Percentiles rank a stretch among this genome's conserved stretches.
These are phyloP conservation scores for Luvunga scandens DNA, from an alignment of 345 rosid species.

Conservation along the genomic window DNA sequence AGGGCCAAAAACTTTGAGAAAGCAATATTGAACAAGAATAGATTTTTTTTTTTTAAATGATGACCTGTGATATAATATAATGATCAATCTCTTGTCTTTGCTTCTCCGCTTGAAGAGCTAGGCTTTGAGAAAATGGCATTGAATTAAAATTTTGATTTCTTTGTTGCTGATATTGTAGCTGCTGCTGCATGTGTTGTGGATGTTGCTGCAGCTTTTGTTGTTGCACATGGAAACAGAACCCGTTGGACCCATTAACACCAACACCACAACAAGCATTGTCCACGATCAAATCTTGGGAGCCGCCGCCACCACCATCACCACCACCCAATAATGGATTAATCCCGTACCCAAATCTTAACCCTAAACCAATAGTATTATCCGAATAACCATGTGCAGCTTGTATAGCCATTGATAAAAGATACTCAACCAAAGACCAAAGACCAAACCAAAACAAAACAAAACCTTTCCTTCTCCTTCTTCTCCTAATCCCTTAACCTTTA, in stretches of 20 bases:
- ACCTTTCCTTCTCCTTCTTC: neutral
- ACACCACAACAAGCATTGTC: conserved; percentile 20
- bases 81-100: conserved; percentile 65
- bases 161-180: conserved; percentile 26
- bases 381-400: conserved; percentile 65
- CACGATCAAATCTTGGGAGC: conserved; percentile 40
- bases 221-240: conserved; percentile 20
- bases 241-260: conserved; percentile 24
- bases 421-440: conserved; percentile 1
- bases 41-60: neutral
- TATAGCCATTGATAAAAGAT: conserved; percentile 49
- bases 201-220: conserved; percentile 30
- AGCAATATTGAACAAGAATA: too few relatives aligned
- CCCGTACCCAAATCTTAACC: neutral
- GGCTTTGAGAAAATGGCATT: conserved; percentile 12
- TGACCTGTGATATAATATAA: conserved; percentile 64
- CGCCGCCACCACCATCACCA: conserved; percentile 1
- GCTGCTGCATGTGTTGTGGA: conserved; percentile 31
- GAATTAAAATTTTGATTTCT: conserved; percentile 23
- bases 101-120: conserved; percentile 35
- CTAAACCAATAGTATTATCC: conserved; percentile 32
- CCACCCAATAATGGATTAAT: conserved; percentile 19
- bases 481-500: neutral
- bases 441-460: conserved; percentile 11
- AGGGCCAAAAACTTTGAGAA: neutral